Evolutionary conservation across 1,139 yeast genomes (phyloP).

Genomic region (Nematodospora anomalae): DNA sequence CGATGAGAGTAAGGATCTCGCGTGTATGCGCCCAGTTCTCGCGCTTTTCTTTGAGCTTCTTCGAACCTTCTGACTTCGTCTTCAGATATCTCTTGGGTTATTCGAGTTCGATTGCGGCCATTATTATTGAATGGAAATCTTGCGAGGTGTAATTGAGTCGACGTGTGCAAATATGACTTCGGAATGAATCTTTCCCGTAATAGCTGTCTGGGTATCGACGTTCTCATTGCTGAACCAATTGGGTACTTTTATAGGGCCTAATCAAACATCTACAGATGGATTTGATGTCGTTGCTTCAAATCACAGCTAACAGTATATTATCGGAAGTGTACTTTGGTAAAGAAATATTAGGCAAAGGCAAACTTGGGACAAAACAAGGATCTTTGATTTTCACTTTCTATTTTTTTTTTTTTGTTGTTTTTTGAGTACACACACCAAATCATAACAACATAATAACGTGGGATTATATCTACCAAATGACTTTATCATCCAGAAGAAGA

Average conservation of each 20-base stretch:
- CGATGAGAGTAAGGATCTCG: constrained; percentile 15
- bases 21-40: constrained; percentile 16
- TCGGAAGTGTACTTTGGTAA: no score
- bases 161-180: constrained; percentile 2
- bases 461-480: constrained; percentile 6
- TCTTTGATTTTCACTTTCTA: no score
- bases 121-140: constrained; percentile 3
- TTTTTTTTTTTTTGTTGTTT: no score
- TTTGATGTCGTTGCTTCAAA: no score
- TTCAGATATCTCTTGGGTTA: constrained; percentile 37
- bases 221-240: background rate
- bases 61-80: constrained; percentile 35
- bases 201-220: background rate
- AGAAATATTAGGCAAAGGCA: no score
- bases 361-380: no score
- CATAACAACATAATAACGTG: constrained; percentile 1
- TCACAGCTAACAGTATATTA: no score
- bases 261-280: no score
- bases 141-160: constrained; percentile 6
- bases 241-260: no score
- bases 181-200: background rate
- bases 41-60: constrained; percentile 17
- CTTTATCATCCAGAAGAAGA: constrained; percentile 16
- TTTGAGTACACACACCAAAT: constrained; percentile 1
- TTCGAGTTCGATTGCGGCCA: constrained; percentile 25